Base-by-base conservation (phyloP, 352 stramenopile genomes). In the Phytophthora parvispora region DNA sequence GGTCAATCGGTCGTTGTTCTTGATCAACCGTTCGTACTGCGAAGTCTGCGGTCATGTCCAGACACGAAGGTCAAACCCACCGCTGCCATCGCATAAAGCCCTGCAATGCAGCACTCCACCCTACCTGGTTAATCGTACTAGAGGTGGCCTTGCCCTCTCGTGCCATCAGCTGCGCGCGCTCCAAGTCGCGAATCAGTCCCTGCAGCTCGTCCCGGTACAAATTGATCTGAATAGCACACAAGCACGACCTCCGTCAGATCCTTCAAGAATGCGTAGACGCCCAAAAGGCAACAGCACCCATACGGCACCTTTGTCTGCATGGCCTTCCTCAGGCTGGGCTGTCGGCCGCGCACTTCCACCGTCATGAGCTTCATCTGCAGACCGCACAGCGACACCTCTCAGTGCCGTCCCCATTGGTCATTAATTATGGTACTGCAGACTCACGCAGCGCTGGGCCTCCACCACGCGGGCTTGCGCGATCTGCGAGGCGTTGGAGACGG, bases 301-400 rank as follows among this genome's bases (percentile, higher is more conserved):
- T n/a, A n/a, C 22, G 22, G n/a, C n/a, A 81, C 86, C 74, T 94
- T 94, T 18, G 78, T 60, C 57, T 94, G 87, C 87, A 94, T 93
- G 6, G 76, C 78, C 65, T 92, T 94, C 38, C 83, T 75, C 36
- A 89, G 49, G 36, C 72, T 82, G 4, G 85, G 84, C 18, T 78
- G 56, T 54, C 89, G 84, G 10, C 87, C 84, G 16, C 87, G 80
- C 56, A 93, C 78, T 73, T 93, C 84, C 56, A 93, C 76, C 40
- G 82, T 89, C 87, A 95, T 93, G 32, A 93, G 77, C 43, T 93
- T 93, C 58, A 95, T 87, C 85, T 93, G 58, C 31, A 64, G 43
- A 22, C 16, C 20, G 9, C 64, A 40, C 34, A 40, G 16, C 40
- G 48, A 48, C 7, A 48, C 6, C n/a, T n/a, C n/a, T 61, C 34